Evolutionary conservation across 495 filamentous ascomycete genomes (phyloP).

Genomic region (Aspergillus taichungensis): DNA sequence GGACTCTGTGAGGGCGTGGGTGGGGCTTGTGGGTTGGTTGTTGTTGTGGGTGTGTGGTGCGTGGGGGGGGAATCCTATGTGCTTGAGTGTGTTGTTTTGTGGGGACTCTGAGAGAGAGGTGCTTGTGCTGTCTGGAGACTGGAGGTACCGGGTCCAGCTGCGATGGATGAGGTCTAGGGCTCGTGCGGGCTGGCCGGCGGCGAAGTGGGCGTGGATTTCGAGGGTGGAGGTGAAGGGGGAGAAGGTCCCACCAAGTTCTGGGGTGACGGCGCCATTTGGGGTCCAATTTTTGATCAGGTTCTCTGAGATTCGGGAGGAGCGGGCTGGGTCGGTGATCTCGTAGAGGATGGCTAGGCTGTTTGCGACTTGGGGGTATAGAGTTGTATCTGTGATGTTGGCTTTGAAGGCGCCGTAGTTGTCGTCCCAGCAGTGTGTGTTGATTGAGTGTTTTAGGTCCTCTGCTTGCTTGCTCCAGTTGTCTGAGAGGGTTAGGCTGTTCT

Average conservation of each 20-base stretch:
- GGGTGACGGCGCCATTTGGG: slow-evolving; percentile 48
- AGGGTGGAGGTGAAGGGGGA: slow-evolving; percentile 54
- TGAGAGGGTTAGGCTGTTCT: slow-evolving; percentile 32
- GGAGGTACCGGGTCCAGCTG: slow-evolving; percentile 55
- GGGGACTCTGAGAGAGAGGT: slow-evolving; percentile 54
- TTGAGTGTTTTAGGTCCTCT: slow-evolving; percentile 26
- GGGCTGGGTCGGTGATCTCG: slow-evolving; percentile 25
- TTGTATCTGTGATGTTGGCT: slow-evolving; percentile 43
- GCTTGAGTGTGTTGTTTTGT: slow-evolving; percentile 45
- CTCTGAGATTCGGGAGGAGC: slow-evolving; percentile 30
- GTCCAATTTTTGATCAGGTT: slow-evolving; percentile 46
- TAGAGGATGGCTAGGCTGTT: slow-evolving; percentile 41
- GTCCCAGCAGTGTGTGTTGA: slow-evolving; percentile 45
- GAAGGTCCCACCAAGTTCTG: slow-evolving; percentile 50
- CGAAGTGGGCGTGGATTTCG: slow-evolving; percentile 50
- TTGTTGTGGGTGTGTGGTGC: slow-evolving; percentile 49
- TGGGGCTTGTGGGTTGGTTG: slow-evolving; percentile 54
- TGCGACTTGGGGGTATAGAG: slow-evolving; percentile 42
- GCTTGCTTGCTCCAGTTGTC: slow-evolving; percentile 35
- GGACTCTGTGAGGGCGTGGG: slow-evolving; percentile 42
- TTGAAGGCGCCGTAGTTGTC: slow-evolving; percentile 45
- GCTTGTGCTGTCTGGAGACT: slow-evolving; percentile 51
- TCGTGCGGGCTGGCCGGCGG: slow-evolving; percentile 31
- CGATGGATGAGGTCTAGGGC: slow-evolving; percentile 50
- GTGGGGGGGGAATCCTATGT: slow-evolving; percentile 36